phyloP scores from a whole-genome alignment of 169 alveolate species.

The Plasmodium yoelii region DNA sequence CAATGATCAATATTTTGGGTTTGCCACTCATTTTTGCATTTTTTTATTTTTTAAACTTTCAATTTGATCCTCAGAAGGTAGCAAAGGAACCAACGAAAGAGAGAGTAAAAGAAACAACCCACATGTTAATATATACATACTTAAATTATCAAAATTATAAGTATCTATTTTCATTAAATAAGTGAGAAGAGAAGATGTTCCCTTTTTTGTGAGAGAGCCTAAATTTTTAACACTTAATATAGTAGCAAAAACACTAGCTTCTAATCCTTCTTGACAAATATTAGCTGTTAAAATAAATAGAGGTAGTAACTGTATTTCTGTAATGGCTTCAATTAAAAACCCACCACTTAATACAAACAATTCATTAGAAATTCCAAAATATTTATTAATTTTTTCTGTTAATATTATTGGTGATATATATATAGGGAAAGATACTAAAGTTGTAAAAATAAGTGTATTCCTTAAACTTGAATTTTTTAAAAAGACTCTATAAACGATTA shows the following conservation, averaged over 20 bases:
- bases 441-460: slow-evolving; percentile 90
- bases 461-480: slow-evolving; percentile 90
- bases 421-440: slow-evolving; percentile 89
- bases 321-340: slow-evolving; percentile 93
- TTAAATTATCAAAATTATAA: slow-evolving; percentile 89
- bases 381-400: slow-evolving; percentile 89
- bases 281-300: slow-evolving; percentile 94
- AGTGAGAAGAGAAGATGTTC: slow-evolving; percentile 93
- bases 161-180: slow-evolving; percentile 91
- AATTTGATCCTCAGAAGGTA: slow-evolving; percentile 51
- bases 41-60: slow-evolving; percentile 21
- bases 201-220: slow-evolving; percentile 92
- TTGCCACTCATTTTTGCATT: too few relatives aligned
- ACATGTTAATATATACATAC: slow-evolving; percentile 91
- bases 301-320: slow-evolving; percentile 94
- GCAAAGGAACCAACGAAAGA: slow-evolving; percentile 28
- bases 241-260: slow-evolving; percentile 96
- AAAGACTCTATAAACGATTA: slow-evolving; percentile 89
- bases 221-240: slow-evolving; percentile 94
- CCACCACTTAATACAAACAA: slow-evolving; percentile 93
- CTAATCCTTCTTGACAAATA: slow-evolving; percentile 96
- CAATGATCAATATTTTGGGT: too few relatives aligned
- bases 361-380: slow-evolving; percentile 92
- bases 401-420: slow-evolving; percentile 87
- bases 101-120: slow-evolving; percentile 79